A percentile compares a stretch with the other conserved stretches of the same genome.
Evolutionary conservation across 345 rosid genomes (phyloP).

Genomic region (Hibiscus trionum): DNA sequence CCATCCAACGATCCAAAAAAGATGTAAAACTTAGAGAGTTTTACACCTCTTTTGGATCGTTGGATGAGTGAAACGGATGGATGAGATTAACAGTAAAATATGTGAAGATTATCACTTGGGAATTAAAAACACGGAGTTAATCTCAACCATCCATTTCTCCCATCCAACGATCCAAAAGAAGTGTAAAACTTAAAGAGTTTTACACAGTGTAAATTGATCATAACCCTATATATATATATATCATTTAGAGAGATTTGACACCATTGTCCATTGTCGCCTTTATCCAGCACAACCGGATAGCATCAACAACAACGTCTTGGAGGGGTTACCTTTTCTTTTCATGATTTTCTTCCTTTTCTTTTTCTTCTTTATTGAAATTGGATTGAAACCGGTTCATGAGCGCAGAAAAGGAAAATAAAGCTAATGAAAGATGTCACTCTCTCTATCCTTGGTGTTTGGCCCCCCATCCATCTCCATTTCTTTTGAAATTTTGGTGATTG

Average conservation of each 20-base stretch:
- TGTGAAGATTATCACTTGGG: too few species aligned
- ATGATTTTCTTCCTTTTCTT: not conserved
- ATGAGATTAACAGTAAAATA: too few species aligned
- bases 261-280: not conserved
- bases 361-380: not conserved
- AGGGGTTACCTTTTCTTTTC: not conserved
- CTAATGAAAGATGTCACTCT: not conserved
- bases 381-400: not conserved
- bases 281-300: not conserved
- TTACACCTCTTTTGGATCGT: too few species aligned
- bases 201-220: too few species aligned
- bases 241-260: not conserved
- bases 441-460: not conserved
- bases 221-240: too few species aligned
- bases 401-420: not conserved
- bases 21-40: too few species aligned
- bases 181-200: too few species aligned
- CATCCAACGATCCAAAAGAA: too few species aligned
- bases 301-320: not conserved
- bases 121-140: too few species aligned
- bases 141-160: too few species aligned
- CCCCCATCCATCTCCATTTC: constrained; percentile 1
- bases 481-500: not conserved
- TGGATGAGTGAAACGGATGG: too few species aligned
- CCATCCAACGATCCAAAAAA: too few species aligned